Conservation (phyloP, 805 yeast species). For the Wickerhamomyces bovis region DNA sequence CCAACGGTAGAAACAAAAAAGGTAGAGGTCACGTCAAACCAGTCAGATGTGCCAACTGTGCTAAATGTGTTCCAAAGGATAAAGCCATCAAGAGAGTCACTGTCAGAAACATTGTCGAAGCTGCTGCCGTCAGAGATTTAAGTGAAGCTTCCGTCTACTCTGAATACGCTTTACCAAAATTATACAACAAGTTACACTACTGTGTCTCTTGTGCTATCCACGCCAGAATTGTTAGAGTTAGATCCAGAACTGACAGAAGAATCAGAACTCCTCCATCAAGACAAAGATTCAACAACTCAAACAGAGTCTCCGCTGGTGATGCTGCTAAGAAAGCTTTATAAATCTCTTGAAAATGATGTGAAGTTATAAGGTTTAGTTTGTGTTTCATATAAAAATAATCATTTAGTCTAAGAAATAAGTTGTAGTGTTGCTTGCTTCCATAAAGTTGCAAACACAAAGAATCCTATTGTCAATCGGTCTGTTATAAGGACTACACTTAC, state of each 20-base stretch:
- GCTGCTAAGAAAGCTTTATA: slow-evolving; percentile 91
- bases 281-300: slow-evolving; percentile 96
- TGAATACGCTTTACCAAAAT: slow-evolving; percentile 99
- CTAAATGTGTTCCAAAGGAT: slow-evolving; percentile 99
- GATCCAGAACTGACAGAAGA: slow-evolving; percentile 98
- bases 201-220: slow-evolving; percentile 99
- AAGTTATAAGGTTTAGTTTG: background rate
- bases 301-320: slow-evolving; percentile 93
- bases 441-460: too few species aligned
- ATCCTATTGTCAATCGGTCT: too few species aligned
- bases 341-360: slow-evolving; percentile 16
- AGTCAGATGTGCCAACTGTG: slow-evolving; percentile 99
- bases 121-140: slow-evolving; percentile 99
- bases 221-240: slow-evolving; percentile 99
- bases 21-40: slow-evolving; percentile 99
- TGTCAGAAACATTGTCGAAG: slow-evolving; percentile 99
- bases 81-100: slow-evolving; percentile 99
- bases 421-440: background rate
- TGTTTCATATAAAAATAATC: background rate
- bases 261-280: slow-evolving; percentile 98
- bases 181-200: slow-evolving; percentile 99
- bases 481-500: too few species aligned
- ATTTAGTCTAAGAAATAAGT: background rate
- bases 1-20: slow-evolving; percentile 99
- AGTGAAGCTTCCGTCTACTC: slow-evolving; percentile 99